A percentile compares a stretch with the other conserved stretches of the same genome.
Evolutionary conservation across 768 basidiomycete genomes (phyloP).

Genomic region (Hypsizygus marmoreus): DNA sequence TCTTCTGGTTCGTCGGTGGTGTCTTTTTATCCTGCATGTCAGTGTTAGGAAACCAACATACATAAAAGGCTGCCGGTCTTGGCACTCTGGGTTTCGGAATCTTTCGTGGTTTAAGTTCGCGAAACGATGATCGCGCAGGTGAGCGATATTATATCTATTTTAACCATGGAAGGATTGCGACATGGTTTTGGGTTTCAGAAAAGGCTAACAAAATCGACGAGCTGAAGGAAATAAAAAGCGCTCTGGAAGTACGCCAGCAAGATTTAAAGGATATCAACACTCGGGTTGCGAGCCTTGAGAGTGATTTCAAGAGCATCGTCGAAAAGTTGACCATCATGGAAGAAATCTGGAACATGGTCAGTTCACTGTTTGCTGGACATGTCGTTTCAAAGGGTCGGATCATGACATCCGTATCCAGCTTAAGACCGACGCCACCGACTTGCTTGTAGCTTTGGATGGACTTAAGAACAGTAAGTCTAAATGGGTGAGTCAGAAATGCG

Average conservation of each 20-base stretch:
- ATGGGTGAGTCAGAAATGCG: neutral
- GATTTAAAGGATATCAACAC: neutral
- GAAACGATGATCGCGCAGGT: too few species aligned
- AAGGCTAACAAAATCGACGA: neutral
- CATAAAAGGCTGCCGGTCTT: too few species aligned
- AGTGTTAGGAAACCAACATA: too few species aligned
- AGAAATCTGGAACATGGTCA: constrained; percentile 5
- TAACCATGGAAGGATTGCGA: neutral
- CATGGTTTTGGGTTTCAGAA: neutral
- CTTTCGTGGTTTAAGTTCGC: too few species aligned
- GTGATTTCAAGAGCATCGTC: neutral
- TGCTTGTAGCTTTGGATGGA: neutral
- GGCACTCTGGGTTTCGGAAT: too few species aligned
- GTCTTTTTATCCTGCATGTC: too few species aligned
- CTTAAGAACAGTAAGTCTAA: neutral
- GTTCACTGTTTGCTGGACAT: neutral
- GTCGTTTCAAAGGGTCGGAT: neutral
- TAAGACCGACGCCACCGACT: constrained; percentile 3
- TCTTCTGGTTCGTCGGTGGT: too few species aligned
- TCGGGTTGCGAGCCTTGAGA: neutral
- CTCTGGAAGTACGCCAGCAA: neutral
- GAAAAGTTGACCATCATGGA: constrained; percentile 2
- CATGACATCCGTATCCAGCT: neutral
- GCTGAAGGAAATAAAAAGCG: neutral
- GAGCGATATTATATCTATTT: too few species aligned